These are phyloP conservation scores for Ceratobasidium papillatum DNA, from an alignment of 1,284 basidiomycete species.

Conservation along the genomic window DNA sequence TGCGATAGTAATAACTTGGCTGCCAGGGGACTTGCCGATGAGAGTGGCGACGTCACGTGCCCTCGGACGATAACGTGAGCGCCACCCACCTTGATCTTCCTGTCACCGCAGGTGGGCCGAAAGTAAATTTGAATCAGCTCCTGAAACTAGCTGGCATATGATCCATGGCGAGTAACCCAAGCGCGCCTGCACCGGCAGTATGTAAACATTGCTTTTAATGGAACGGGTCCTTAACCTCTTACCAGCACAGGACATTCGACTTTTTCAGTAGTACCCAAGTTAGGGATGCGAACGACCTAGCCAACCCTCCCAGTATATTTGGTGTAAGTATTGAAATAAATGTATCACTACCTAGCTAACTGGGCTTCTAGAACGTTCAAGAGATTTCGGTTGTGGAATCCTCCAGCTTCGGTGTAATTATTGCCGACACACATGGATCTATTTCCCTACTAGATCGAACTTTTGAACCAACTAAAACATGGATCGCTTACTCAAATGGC, in stretches of 20 bases:
- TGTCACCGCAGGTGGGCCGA: no score
- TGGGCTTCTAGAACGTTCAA: conserved; percentile 60
- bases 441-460: conserved; percentile 78
- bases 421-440: conserved; percentile 84
- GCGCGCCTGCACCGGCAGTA: conserved; percentile 42
- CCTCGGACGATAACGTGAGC: no score
- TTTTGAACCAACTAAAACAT: conserved; percentile 76
- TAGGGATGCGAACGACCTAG: conserved; percentile 81
- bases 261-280: conserved; percentile 81
- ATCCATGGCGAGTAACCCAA: conserved; percentile 34
- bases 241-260: conserved; percentile 83
- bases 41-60: no score
- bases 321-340: conserved; percentile 58
- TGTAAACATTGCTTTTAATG: background rate
- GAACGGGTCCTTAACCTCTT: background rate
- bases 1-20: no score
- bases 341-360: conserved; percentile 28
- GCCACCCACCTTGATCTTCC: no score
- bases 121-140: no score
- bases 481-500: conserved; percentile 79
- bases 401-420: conserved; percentile 69
- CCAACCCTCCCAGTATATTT: conserved; percentile 77
- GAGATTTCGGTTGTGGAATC: conserved; percentile 75
- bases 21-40: no score
- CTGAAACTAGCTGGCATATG: no score